Conservation (phyloP, 2,329 filamentous ascomycete genomes). For the Colletotrichum sp. region DNA sequence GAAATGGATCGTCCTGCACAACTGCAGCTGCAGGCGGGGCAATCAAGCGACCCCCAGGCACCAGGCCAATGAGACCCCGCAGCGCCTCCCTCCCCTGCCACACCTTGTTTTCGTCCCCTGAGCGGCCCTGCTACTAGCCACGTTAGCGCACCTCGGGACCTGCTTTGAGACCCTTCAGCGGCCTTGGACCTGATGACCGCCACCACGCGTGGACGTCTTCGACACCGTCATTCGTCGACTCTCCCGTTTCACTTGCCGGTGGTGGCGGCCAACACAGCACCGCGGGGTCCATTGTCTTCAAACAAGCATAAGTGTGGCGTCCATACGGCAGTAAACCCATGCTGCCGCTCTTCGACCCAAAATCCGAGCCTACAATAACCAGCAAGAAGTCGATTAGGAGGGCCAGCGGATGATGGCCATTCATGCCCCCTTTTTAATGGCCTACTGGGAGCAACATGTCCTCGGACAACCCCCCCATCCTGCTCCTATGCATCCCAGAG, state of each 20-base stretch:
- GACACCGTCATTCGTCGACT: slow-evolving; percentile 6
- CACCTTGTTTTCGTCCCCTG: not conserved
- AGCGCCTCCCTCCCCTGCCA: not conserved
- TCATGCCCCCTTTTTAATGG: not conserved
- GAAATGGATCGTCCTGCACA: not conserved
- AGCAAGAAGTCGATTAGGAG: not conserved
- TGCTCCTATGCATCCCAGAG: not conserved
- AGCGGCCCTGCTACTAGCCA: not conserved
- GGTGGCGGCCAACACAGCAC: not conserved
- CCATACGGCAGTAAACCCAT: not conserved
- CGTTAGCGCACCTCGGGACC: not conserved
- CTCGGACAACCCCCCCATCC: not conserved
- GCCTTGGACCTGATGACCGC: not conserved
- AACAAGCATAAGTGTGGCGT: not conserved
- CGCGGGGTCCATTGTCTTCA: not conserved
- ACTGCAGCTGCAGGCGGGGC: not conserved
- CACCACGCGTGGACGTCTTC: not conserved
- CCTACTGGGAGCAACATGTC: not conserved
- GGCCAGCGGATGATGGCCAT: not conserved
- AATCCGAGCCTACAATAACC: not conserved
- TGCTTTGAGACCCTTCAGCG: not conserved
- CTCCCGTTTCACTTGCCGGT: slow-evolving; percentile 4
- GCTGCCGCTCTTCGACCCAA: not conserved
- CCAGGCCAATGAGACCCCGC: not conserved
- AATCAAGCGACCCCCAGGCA: not conserved